phyloP scores from a whole-genome alignment of 2,329 filamentous ascomycete genomes.

The Aspergillus transmontanensis region DNA sequence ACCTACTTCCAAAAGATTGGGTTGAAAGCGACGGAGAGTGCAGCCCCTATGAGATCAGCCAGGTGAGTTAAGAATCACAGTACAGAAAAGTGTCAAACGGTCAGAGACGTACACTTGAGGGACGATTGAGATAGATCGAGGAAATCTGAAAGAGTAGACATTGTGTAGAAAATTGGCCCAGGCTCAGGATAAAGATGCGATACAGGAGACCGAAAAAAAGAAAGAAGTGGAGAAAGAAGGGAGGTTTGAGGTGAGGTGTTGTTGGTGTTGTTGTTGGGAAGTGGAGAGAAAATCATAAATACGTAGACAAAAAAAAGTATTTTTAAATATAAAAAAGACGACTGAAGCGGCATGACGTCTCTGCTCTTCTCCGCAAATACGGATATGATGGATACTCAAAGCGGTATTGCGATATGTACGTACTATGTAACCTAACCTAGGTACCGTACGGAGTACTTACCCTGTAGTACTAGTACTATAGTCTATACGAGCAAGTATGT shows the following conservation, averaged over 20 bases:
- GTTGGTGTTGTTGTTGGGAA: constrained; percentile 6
- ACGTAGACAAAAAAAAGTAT: neutral
- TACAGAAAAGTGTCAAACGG: constrained; percentile 3
- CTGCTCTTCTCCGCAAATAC: neutral
- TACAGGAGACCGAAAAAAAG: neutral
- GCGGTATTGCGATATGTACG: neutral
- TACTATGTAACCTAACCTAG: too few relatives aligned
- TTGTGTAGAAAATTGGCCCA: constrained; percentile 20
- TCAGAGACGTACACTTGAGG: constrained; percentile 59
- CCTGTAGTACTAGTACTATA: neutral
- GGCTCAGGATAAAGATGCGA: neutral
- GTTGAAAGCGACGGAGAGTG: constrained; percentile 84
- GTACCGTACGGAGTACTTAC: too few relatives aligned
- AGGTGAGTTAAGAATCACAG: constrained; percentile 29
- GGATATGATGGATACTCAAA: neutral
- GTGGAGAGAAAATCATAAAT: neutral
- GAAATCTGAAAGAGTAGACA: constrained; percentile 40
- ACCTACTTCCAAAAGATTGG: constrained; percentile 99
- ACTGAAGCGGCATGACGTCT: constrained; percentile 19
- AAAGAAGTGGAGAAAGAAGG: constrained; percentile 12
- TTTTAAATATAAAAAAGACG: neutral
- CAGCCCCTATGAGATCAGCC: constrained; percentile 64
- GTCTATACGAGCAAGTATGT: too few relatives aligned
- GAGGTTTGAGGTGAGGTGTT: neutral
- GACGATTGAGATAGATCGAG: constrained; percentile 69